Percentiles rank a stretch among this genome's conserved stretches.
Conservation (phyloP, 257 asterid species). For the Thymus quinquecostatus region DNA sequence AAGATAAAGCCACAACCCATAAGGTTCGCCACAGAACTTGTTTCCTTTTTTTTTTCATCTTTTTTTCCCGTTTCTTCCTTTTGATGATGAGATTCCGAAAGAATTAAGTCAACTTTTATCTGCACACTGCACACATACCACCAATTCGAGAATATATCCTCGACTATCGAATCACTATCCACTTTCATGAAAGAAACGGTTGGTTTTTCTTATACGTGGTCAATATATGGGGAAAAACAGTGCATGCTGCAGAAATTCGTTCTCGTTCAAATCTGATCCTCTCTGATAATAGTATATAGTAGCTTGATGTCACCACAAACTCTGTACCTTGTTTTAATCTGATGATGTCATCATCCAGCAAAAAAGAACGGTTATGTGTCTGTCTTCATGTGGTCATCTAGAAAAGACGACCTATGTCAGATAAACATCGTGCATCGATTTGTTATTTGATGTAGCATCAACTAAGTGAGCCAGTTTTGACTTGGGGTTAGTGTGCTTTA, state of each 20-base stretch:
- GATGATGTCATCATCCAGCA: slow-evolving; percentile 44
- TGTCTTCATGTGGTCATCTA: slow-evolving; percentile 39
- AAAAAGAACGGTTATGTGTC: slow-evolving; percentile 42
- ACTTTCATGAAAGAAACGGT: slow-evolving; percentile 26
- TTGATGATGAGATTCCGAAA: slow-evolving; percentile 66
- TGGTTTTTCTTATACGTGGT: slow-evolving; percentile 31
- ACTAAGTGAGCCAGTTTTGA: neutral
- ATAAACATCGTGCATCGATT: slow-evolving; percentile 7
- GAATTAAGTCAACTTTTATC: slow-evolving; percentile 45
- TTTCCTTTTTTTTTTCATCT: neutral
- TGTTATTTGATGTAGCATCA: neutral
- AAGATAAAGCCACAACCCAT: slow-evolving; percentile 50
- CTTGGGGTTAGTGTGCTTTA: slow-evolving; percentile 22
- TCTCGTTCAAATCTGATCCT: slow-evolving; percentile 37
- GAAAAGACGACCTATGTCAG: slow-evolving; percentile 31
- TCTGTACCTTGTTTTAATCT: slow-evolving; percentile 34
- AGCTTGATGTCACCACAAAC: slow-evolving; percentile 39
- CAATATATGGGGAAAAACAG: slow-evolving; percentile 33
- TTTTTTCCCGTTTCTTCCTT: slow-evolving; percentile 50
- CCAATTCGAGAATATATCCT: slow-evolving; percentile 61
- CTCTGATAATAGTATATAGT: slow-evolving; percentile 17
- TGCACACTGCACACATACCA: slow-evolving; percentile 44
- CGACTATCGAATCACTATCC: slow-evolving; percentile 37
- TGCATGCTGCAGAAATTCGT: slow-evolving; percentile 34
- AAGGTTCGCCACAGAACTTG: slow-evolving; percentile 78